Base-by-base conservation (phyloP, 2,329 filamentous ascomycete species). In the Alternaria infectoria region DNA sequence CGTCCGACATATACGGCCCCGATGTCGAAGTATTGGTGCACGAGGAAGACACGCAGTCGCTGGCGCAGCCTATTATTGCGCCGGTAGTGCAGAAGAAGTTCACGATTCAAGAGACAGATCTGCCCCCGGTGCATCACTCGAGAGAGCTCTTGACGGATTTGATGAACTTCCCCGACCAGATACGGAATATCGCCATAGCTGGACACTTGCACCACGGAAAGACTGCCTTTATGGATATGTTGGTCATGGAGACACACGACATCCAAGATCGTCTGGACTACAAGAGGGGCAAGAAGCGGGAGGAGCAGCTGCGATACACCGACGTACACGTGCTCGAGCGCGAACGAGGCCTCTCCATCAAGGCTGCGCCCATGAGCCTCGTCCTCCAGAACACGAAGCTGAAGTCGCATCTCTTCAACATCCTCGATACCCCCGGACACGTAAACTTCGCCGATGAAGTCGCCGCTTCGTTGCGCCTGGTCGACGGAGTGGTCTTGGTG, bases 381-480 rank as follows among this genome's bases (percentile, higher is more conserved):
- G 90, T 98, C 40, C 84, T 99, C 60, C 93, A 93, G 74, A 92
- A 89, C 70, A 94, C 93, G 9, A 93, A 92, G 79, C 93, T 93
- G 57, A 99, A 99, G 82, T 98, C 94, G 36, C 94, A 98, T 81
- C 86, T 99, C 4, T 83, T 99, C 82, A 98, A 98, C 81, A 89
- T 99, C 59, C 85, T 99, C 62, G 96, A 99, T 81, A 99, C 96
- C 1, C 96, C 96, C 1, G 96, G 96, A 7, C 96, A 99, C 78
- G 96, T 98, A 76, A 97, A 99, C 80, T 99, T 99, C 79, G 95
- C 96, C 45, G 96, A 99, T 77, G 96, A 99, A 80, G 93, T 99
- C 40, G 96, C 96, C 9, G 90, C 93, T 5, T 91, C 93, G 1
- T 84, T 97, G 73, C 89, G 96, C 45, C 82, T 99, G 55, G 94